phyloP scores from a whole-genome alignment of 257 asterid genomes.

The Fraxinus pennsylvanica region DNA sequence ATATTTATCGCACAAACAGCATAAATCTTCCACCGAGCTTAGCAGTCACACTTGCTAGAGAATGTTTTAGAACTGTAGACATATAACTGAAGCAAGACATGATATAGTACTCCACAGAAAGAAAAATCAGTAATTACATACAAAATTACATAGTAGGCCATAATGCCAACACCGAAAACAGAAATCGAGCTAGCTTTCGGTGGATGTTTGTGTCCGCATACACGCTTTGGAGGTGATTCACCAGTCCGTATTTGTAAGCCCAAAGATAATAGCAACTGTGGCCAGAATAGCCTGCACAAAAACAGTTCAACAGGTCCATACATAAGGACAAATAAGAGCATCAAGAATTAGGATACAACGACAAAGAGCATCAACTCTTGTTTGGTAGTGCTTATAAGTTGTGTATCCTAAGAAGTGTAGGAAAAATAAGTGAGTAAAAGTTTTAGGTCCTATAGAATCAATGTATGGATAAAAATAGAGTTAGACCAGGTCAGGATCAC shows the following conservation, averaged over 20 bases:
- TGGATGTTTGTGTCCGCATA: not conserved
- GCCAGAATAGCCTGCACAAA: constrained; percentile 69
- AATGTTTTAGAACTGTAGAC: not conserved
- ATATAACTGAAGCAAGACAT: not conserved
- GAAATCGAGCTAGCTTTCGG: not conserved
- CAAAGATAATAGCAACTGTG: constrained; percentile 57
- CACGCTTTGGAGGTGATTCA: constrained; percentile 14
- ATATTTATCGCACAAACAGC: not conserved
- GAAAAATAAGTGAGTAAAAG: not conserved
- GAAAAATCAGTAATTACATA: constrained; percentile 10
- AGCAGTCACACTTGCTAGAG: not conserved
- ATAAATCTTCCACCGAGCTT: not conserved
- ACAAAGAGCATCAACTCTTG: not conserved
- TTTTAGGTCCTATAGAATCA: no score
- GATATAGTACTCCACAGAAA: not conserved
- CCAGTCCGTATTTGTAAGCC: constrained; percentile 53
- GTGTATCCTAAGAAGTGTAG: no score
- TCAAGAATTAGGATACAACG: not conserved
- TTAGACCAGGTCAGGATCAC: not conserved
- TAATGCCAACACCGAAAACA: constrained; percentile 13
- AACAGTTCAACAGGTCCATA: not conserved
- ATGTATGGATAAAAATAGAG: not conserved
- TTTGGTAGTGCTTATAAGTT: not conserved
- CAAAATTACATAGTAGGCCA: not conserved
- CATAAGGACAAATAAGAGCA: not conserved